Evolutionary conservation across 2,329 filamentous ascomycete species (phyloP), one percentile per base, ranked within the genome.

Genomic region (Botrytis medusae): DNA sequence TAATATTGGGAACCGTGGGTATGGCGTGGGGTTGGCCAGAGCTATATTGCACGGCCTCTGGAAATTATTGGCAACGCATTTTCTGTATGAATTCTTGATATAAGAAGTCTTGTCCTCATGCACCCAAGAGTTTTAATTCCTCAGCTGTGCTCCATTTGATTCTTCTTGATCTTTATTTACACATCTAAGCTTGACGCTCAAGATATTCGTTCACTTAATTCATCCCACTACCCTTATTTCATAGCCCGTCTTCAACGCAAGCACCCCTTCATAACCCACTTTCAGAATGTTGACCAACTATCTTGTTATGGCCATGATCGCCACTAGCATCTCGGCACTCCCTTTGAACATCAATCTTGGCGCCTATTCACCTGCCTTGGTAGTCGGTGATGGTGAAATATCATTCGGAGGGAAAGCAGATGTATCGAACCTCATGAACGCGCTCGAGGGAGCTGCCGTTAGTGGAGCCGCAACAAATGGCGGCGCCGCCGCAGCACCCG

Each of bases 321-420:
- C 71, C 62, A 57, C 61, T 67, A 68, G 54, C 34, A 72, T 72
- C 48, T 72, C 62, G 48, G 63, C 71, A 57, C 71, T 72, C 25
- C 71, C 63, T 67, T 60, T 72, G 48, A 72, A 72, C 62, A 72
- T 72, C 48, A 72, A 72, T 10, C 71, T 72, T 48, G 71, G 63
- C 18, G 71, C 71, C 34, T 72, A 72, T 40, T 72, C 71, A 20
- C 71, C 63, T 32, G 71, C 71, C 51, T 60, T 72, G 63, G 71
- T 72, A 72, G 71, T 72, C 71, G 63, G 71, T 72, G 63, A 72
- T 72, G 63, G 71, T 72, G 63, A 72, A 72, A 72, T 72, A 29
- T 72, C 71, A 59, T 72, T 72, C 54, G 63, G 71, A 57, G 69
- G 59, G 46, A 71, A 71, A 42, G 42, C 42, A 71, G 69, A 71